Conservation (phyloP, 2,329 filamentous ascomycete genomes). For the Geosmithia flava region DNA sequence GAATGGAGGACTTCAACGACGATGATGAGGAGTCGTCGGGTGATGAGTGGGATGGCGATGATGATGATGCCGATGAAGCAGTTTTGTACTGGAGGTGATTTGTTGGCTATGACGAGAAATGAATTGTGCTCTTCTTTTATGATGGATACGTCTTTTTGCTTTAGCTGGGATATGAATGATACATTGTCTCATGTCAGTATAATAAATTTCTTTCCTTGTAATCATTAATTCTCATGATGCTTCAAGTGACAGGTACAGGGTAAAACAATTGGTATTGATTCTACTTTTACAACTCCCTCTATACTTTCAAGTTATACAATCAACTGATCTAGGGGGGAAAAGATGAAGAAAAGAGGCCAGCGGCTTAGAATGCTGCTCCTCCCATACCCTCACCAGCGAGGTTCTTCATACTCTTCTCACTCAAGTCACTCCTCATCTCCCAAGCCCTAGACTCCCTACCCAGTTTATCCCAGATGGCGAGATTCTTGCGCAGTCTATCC, state of each 20-base stretch:
- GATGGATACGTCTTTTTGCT: too few relatives aligned
- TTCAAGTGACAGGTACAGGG: not conserved
- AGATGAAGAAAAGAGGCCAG: not conserved
- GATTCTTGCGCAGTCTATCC: conserved; percentile 38
- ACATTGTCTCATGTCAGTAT: too few relatives aligned
- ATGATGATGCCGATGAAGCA: conserved; percentile 31
- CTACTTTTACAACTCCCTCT: not conserved
- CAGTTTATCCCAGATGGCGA: conserved; percentile 40
- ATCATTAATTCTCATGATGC: not conserved
- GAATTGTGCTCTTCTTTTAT: too few relatives aligned
- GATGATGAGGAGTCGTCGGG: conserved; percentile 41
- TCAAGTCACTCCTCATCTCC: conserved; percentile 43
- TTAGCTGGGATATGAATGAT: too few relatives aligned
- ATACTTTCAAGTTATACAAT: too few relatives aligned
- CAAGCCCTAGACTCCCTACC: conserved; percentile 41
- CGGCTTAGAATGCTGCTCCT: conserved; percentile 37
- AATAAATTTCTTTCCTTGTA: too few relatives aligned
- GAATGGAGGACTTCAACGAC: conserved; percentile 61
- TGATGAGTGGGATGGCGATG: conserved; percentile 46
- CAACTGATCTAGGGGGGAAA: too few relatives aligned
- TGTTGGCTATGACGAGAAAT: too few relatives aligned
- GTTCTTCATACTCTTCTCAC: conserved; percentile 43
- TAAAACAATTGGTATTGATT: not conserved
- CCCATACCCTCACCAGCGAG: conserved; percentile 42
- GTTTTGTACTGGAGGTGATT: conserved; percentile 15